Evolutionary conservation across 179 eudicot species (phyloP), one percentile per base, ranked within the genome.

Genomic region (Pouteria campechiana): DNA sequence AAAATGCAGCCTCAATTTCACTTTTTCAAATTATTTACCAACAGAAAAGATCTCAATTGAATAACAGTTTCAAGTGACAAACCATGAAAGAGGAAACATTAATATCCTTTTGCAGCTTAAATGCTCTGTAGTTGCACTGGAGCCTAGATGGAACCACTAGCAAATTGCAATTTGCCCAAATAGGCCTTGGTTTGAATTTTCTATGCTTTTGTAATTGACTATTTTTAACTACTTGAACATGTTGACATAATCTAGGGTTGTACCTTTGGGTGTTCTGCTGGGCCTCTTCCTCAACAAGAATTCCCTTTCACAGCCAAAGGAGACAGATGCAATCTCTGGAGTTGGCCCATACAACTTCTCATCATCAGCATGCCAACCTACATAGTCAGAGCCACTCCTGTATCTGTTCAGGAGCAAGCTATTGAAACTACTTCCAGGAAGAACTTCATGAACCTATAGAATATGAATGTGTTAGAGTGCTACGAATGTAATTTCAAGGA

Each of bases 331-430:
- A 59, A 89, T 85, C 27, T 80, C 77, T 16, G 97, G 97, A 41
- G 83, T 78, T 36, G 81, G 68, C n/a, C 97, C 95, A 37, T 89
- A 89, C n/a, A 89, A 76, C 41, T 72, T 67, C 65, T 89, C 97
- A 47, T 85, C 90, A 72, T 89, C 97, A n/a, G 97, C 72, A 70
- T 89, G 97, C 95, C 95, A 89, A 37, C 83, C 83, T 23, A 85
- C 95, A 58, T 70, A 74, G 59, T 85, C 97, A 53, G 71, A 55
- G 22, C 97, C 95, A 35, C 68, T 75, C 46, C 81, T 79, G 59
- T 89, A 89, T 57, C 93, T 67, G 58, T 89, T 85, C 16, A 89
- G 50, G 23, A 85, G 68, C 52, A 89, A 55, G 76, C 87, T 85
- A 46, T 89, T 89, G 54, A 81, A 89, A 52, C 58, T 52, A 57